phyloP scores from a whole-genome alignment of 2,329 filamentous ascomycete genomes.

The Penicillium corylophilum region DNA sequence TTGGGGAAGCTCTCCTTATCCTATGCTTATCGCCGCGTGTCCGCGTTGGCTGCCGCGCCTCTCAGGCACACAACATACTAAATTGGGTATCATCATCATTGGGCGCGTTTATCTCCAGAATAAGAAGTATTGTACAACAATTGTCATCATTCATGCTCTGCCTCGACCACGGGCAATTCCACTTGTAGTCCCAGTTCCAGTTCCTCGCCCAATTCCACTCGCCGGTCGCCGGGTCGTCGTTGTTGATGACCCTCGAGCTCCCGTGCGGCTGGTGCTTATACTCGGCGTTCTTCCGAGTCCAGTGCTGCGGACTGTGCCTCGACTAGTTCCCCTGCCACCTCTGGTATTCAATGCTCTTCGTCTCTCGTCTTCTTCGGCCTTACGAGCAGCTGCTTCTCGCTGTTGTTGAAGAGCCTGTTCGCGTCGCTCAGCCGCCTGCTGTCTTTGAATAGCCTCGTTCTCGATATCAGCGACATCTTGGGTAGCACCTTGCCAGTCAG shows the following conservation, averaged over 20 bases:
- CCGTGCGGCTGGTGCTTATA: conserved; percentile 29
- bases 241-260: conserved; percentile 31
- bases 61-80: conserved; percentile 7
- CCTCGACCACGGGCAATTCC: conserved; percentile 37
- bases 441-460: conserved; percentile 69
- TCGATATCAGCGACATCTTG: conserved; percentile 86
- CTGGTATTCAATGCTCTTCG: conserved; percentile 37
- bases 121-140: conserved; percentile 19
- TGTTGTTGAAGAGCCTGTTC: conserved; percentile 76
- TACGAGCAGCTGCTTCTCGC: conserved; percentile 64
- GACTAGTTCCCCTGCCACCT: conserved; percentile 33
- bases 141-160: conserved; percentile 21
- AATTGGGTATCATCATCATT: conserved; percentile 24
- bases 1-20: conserved; percentile 16
- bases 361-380: conserved; percentile 51
- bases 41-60: conserved; percentile 2
- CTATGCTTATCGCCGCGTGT: conserved; percentile 11
- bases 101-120: conserved; percentile 11
- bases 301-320: conserved; percentile 35
- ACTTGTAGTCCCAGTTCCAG: conserved; percentile 27
- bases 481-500: conserved; percentile 83
- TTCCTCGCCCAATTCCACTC: conserved; percentile 42
- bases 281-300: conserved; percentile 40
- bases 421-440: conserved; percentile 73
- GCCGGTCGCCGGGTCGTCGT: conserved; percentile 37